Conservation (phyloP, 176 grass and related monocot genomes). For the Poa annua region DNA sequence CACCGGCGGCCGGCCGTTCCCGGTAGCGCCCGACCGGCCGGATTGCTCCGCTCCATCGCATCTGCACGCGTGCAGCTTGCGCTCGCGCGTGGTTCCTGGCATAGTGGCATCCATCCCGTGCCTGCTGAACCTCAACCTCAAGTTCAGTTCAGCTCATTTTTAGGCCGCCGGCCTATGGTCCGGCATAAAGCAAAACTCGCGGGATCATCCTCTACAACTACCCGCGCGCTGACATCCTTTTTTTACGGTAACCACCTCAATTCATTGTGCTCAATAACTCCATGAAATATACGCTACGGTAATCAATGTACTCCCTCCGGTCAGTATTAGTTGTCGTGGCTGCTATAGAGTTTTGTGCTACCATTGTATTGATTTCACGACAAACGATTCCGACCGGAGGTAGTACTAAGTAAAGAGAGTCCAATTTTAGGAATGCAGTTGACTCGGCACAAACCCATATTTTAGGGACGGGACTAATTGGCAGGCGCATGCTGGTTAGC, state of each 20-base stretch:
- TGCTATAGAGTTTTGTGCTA: no score
- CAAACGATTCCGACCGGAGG: no score
- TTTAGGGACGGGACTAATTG: no score
- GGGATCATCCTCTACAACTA: background rate
- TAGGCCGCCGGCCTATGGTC: background rate
- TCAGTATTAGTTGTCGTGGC: no score
- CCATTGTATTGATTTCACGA: no score
- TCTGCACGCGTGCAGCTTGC: background rate
- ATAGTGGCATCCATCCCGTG: no score
- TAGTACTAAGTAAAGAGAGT: no score
- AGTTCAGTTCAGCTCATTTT: background rate
- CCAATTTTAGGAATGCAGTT: background rate
- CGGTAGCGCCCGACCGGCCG: background rate
- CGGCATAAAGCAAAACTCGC: background rate
- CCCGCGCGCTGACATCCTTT: no score
- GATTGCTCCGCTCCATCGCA: background rate
- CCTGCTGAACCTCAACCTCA: background rate
- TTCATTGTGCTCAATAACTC: background rate
- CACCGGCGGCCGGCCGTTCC: background rate
- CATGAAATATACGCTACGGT: background rate
- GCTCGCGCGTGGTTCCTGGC: background rate
- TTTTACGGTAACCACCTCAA: background rate
- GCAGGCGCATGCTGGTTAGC: no score
- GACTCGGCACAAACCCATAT: background rate
- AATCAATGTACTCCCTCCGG: background rate